phyloP scores from a whole-genome alignment of 2,329 filamentous ascomycete species.

The Epicoccum nigrum region DNA sequence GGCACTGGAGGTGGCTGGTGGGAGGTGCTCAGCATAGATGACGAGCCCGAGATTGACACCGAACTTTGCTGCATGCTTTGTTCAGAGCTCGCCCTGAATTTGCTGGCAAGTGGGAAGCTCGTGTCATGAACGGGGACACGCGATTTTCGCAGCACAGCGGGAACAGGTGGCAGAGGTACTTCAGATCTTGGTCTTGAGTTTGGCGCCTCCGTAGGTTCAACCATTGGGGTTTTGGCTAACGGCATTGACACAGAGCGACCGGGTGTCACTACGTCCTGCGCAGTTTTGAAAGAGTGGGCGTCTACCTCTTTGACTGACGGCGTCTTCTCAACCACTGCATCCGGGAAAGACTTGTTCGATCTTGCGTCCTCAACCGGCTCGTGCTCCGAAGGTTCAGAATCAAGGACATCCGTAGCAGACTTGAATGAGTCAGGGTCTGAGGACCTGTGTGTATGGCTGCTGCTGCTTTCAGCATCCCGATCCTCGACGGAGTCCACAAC shows the following conservation, averaged over 20 bases:
- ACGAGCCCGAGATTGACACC: slow-evolving; percentile 30
- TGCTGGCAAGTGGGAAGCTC: slow-evolving; percentile 26
- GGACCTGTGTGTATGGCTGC: slow-evolving; percentile 35
- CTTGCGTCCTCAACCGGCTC: slow-evolving; percentile 12
- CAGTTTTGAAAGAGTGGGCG: slow-evolving; percentile 32
- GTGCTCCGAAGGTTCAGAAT: slow-evolving; percentile 11
- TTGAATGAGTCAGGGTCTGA: slow-evolving; percentile 45
- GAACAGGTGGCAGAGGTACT: slow-evolving; percentile 22
- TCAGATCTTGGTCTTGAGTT: slow-evolving; percentile 19
- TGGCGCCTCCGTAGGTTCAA: slow-evolving; percentile 7
- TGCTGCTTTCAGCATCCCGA: slow-evolving; percentile 17
- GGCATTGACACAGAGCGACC: slow-evolving; percentile 27
- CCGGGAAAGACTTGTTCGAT: slow-evolving; percentile 22
- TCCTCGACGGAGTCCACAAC: neutral
- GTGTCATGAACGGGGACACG: slow-evolving; percentile 23
- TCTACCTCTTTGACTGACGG: slow-evolving; percentile 27
- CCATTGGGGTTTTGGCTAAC: slow-evolving; percentile 19
- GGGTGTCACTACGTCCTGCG: slow-evolving; percentile 28
- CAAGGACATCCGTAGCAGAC: slow-evolving; percentile 33
- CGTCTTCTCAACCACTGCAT: slow-evolving; percentile 18
- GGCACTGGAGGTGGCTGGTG: slow-evolving; percentile 33
- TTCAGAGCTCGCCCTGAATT: slow-evolving; percentile 29
- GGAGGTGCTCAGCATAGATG: slow-evolving; percentile 25
- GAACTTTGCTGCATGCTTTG: slow-evolving; percentile 29
- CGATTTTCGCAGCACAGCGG: slow-evolving; percentile 21